A percentile compares a stretch with the other conserved stretches of the same genome.
phyloP scores from a whole-genome alignment of 306 rosid genomes.

The Cajanus cajan region DNA sequence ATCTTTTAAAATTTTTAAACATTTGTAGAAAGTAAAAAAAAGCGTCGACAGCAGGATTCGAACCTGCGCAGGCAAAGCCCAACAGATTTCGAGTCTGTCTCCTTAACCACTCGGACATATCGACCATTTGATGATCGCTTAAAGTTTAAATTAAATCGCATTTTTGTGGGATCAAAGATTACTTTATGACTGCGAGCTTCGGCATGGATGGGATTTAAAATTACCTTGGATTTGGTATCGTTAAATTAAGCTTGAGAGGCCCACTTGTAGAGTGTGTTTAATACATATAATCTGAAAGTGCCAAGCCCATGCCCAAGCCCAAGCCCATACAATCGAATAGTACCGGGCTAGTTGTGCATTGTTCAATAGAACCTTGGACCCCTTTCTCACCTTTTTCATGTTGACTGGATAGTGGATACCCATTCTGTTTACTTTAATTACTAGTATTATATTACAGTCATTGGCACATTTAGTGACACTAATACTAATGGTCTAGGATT shows the following conservation, averaged over 20 bases:
- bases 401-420: no score
- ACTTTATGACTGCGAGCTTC: no score
- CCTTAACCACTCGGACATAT: constrained; percentile 85
- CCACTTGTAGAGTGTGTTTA: neutral
- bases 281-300: neutral
- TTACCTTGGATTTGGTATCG: no score
- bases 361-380: neutral
- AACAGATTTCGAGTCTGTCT: constrained; percentile 82
- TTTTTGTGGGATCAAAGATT: no score
- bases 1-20: no score
- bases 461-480: neutral
- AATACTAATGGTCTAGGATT: neutral
- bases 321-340: neutral
- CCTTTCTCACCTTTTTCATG: neutral
- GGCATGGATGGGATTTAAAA: no score
- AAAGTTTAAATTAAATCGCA: no score
- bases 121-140: no score
- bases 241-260: neutral
- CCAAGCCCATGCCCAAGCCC: neutral
- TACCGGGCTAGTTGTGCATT: neutral
- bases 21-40: no score
- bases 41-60: constrained; percentile 72
- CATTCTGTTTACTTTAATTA: neutral
- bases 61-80: constrained; percentile 80
- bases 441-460: neutral